Evolutionary conservation across 306 rosid genomes (phyloP), one percentile per base, ranked within the genome.

Genomic region (Mimosa bimucronata): DNA sequence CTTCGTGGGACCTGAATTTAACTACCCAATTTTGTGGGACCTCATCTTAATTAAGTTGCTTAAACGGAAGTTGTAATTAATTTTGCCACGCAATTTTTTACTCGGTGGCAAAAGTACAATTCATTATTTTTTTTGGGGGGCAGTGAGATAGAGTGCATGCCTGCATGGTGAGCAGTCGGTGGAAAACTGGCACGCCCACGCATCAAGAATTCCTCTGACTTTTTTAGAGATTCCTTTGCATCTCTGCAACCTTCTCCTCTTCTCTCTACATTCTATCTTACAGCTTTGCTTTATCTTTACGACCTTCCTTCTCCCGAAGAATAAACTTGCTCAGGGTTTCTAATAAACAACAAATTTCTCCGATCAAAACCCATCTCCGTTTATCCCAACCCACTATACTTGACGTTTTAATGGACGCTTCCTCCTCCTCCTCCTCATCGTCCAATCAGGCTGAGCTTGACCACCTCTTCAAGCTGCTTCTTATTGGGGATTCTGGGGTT

Each of bases 401-500:
- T 37, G 18, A 58, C 15, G 45, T 19, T 82, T 18, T 25, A 34
- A 93, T 91, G 98, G 89, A 87, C 31, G 84, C 84, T 28, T 76
- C 90, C 14, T 77, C 92, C n/a, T n/a, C n/a, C n/a, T n/a, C n/a
- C 30, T 88, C 92, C 19, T 88, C 89, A 23, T 87, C 94, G 16
- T 83, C 85, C 28, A 80, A 34, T 77, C 92, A 60, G 37, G 74
- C 89, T 18, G 97, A 92, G 73, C 92, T 90, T 70, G 97, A 94
- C 66, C 90, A 88, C 84, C 80, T 91, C 81, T 94, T 94, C 83
- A 94, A 94, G 89, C 83, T 92, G 77, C 80, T 94, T 53, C 26
- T 94, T 73, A 91, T 92, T 61, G 97, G 97, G 55, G 97, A 92
- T 74, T 91, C 97, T 0, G 98, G 93, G 14, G 97, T 92, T 68